Evolutionary conservation across 2,329 filamentous ascomycete genomes (phyloP).

Genomic region (Penicillium sp.): DNA sequence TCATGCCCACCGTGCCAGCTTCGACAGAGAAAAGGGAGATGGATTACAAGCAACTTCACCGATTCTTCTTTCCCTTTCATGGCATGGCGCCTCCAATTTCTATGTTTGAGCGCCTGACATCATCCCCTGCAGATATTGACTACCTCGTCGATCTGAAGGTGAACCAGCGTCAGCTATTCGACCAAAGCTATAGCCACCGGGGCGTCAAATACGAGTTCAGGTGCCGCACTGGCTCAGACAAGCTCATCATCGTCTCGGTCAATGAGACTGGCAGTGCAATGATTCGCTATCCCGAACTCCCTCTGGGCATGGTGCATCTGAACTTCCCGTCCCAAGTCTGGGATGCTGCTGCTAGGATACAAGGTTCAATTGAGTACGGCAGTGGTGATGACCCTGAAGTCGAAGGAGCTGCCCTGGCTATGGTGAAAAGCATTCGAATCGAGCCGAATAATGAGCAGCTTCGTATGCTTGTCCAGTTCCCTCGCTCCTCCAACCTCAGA

Average conservation of each 20-base stretch:
- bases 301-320: slow-evolving; percentile 37
- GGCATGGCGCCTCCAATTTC: slow-evolving; percentile 30
- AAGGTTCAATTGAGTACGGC: slow-evolving; percentile 26
- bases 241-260: slow-evolving; percentile 33
- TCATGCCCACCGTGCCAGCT: slow-evolving; percentile 31
- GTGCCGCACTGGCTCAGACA: slow-evolving; percentile 33
- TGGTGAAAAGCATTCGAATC: slow-evolving; percentile 37
- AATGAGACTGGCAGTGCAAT: slow-evolving; percentile 32
- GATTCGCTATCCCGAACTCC: slow-evolving; percentile 25
- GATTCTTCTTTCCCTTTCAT: slow-evolving; percentile 32
- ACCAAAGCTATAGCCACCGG: slow-evolving; percentile 22
- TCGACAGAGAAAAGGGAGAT: slow-evolving; percentile 5
- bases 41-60: slow-evolving; percentile 26
- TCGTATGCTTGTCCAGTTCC: slow-evolving; percentile 29
- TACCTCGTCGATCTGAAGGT: slow-evolving; percentile 35
- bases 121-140: slow-evolving; percentile 41
- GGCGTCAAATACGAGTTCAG: slow-evolving; percentile 40
- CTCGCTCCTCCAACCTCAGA: slow-evolving; percentile 17
- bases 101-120: slow-evolving; percentile 40
- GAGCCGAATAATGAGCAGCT: slow-evolving; percentile 26
- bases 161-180: slow-evolving; percentile 27
- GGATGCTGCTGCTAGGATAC: slow-evolving; percentile 38
- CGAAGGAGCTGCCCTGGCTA: slow-evolving; percentile 28
- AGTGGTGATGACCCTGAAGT: slow-evolving; percentile 24
- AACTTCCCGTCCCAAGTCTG: slow-evolving; percentile 40